Conservation (phyloP, 495 filamentous ascomycete genomes). For the Penicillium canescens region DNA sequence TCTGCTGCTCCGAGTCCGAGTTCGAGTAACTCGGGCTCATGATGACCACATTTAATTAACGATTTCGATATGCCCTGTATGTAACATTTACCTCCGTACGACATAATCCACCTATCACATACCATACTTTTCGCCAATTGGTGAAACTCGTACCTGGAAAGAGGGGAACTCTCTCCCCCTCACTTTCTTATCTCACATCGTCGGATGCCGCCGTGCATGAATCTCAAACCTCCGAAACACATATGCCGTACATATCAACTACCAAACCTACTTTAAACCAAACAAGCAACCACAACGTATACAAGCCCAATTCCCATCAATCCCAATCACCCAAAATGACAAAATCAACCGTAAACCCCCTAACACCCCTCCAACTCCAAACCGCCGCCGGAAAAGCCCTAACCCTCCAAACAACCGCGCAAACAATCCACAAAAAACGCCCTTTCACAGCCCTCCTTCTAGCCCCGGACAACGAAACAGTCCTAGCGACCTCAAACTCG, state of each 20-base stretch:
- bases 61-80: slow-evolving; percentile 5
- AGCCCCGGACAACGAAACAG: slow-evolving; percentile 49
- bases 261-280: neutral
- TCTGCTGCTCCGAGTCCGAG: slow-evolving; percentile 4
- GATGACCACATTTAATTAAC: slow-evolving; percentile 12
- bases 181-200: slow-evolving; percentile 8
- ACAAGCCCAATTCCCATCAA: neutral
- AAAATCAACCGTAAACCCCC: slow-evolving; percentile 4
- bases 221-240: neutral
- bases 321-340: neutral
- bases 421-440: slow-evolving; percentile 44
- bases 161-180: slow-evolving; percentile 8
- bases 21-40: slow-evolving; percentile 1
- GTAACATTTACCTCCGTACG: neutral
- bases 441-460: slow-evolving; percentile 52
- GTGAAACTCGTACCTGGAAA: neutral
- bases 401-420: slow-evolving; percentile 36
- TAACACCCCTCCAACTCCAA: slow-evolving; percentile 31
- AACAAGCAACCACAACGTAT: neutral
- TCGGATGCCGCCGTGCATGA: slow-evolving; percentile 21
- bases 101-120: slow-evolving; percentile 1
- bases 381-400: slow-evolving; percentile 38
- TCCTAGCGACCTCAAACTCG: slow-evolving; percentile 48
- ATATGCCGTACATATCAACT: neutral
- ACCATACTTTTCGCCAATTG: neutral